A percentile compares a stretch with the other conserved stretches of the same genome.
Evolutionary conservation across 169 alveolate genomes (phyloP).

Genomic region (Babesia ovis): DNA sequence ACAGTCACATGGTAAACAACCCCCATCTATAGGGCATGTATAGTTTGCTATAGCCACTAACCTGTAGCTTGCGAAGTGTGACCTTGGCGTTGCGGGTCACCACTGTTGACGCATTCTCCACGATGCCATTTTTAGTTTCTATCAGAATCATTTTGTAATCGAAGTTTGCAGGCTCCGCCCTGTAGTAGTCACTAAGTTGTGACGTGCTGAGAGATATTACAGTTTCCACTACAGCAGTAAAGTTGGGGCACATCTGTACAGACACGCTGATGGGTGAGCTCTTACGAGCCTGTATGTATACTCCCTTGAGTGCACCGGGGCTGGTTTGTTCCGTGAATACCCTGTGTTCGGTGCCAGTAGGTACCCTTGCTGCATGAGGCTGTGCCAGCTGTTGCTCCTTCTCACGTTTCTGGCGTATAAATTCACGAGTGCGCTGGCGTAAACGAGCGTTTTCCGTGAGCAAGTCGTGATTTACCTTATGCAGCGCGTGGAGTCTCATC

Average conservation of each 20-base stretch:
- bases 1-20: conserved; percentile 43
- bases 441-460: conserved; percentile 39
- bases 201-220: conserved; percentile 10
- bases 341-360: not conserved
- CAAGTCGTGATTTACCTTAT: conserved; percentile 51
- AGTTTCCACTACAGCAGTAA: conserved; percentile 23
- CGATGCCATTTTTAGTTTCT: conserved; percentile 34
- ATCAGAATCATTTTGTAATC: conserved; percentile 47
- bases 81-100: conserved; percentile 29
- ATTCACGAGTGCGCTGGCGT: conserved; percentile 26
- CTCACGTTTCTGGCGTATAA: conserved; percentile 4
- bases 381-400: not conserved
- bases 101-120: conserved; percentile 60
- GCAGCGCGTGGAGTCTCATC: conserved; percentile 46
- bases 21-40: conserved; percentile 12
- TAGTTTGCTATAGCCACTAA: not conserved
- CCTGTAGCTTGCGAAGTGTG: conserved; percentile 44
- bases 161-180: conserved; percentile 24
- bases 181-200: conserved; percentile 21
- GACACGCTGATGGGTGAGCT: conserved; percentile 5
- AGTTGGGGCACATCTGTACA: conserved; percentile 18
- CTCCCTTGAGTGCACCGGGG: not conserved
- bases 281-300: not conserved
- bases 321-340: not conserved
- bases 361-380: not conserved